Evolutionary conservation across 129 eudicot species (phyloP).

Genomic region (Daucus carota): DH1_v3.0 NC_030389.2:45188501-45189000

Average conservation of each 20-base stretch:
- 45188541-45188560: neutral
- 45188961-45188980: too few species aligned
- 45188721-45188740: neutral
- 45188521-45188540: neutral
- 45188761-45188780: too few species aligned
- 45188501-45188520: neutral
- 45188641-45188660: neutral
- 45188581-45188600: neutral
- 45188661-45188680: conserved; percentile 3
- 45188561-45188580: neutral
- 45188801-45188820: too few species aligned
- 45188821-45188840: neutral
- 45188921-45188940: neutral
- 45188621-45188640: neutral
- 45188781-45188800: too few species aligned
- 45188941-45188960: neutral
- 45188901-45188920: neutral
- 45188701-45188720: neutral
- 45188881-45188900: neutral
- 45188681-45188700: neutral
- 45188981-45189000: too few species aligned
- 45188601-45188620: conserved; percentile 2
- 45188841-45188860: neutral
- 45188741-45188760: too few species aligned
- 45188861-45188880: neutral